Evolutionary conservation across 495 filamentous ascomycete genomes (phyloP), one percentile per base, ranked within the genome.

Genomic region (Annulohypoxylon stygium): DNA sequence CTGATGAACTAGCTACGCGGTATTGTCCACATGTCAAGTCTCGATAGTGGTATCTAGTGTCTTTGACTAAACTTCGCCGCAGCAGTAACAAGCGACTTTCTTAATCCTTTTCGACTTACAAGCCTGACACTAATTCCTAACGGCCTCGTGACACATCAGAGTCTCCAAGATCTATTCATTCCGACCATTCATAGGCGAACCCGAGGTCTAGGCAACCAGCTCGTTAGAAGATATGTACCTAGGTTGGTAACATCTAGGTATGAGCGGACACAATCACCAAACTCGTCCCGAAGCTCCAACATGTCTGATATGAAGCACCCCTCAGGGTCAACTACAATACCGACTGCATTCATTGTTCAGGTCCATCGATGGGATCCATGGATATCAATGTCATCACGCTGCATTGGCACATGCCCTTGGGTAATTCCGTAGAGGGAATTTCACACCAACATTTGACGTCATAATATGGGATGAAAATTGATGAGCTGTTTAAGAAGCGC

Each of bases 41-140:
- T 10, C n/a, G 8, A 54, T 62, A 68, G 45, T 45, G 25, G 43
- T 36, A 30, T 67, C 23, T 34, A 55, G 54, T 36, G 53, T 65
- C 34, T 47, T 60, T 34, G 20, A 57, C 65, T 70, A 53, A 34
- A 57, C 12, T 70, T 62, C 54, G 63, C 65, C 47, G 65, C 57
- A 66, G 66, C 33, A 70, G 14, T 66, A 65, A 61, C 61, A 69
- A 69, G 71, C 71, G 66, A 69, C 58, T 69, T 20, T 53, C 34
- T 74, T 37, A 41, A 61, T 51, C 5, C 54, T 70, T 23, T 69
- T 57, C 23, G n/a, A 69, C 66, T 65, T 61, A 47, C 64, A 65
- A 73, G 37, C 36, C 55, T 57, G 23, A 48, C 39, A 69, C 55
- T 61, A 65, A 54, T 58, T 54, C 30, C 18, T 33, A 62, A 70